phyloP scores from a whole-genome alignment of 192 early-diverging fungal species.

The Borealophlyctis nickersoniae region DNA sequence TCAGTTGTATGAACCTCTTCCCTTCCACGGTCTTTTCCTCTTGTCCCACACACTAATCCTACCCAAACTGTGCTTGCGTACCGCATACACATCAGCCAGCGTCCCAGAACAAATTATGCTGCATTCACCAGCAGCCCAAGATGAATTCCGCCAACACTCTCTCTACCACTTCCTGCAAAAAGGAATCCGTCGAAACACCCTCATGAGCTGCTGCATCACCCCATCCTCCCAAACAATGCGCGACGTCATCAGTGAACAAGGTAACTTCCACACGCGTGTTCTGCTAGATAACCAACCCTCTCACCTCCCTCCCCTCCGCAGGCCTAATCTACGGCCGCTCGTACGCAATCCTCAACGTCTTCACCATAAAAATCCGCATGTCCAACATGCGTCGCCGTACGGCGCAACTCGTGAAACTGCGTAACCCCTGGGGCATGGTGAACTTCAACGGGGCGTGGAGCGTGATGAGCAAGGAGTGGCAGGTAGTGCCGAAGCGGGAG shows the following conservation, averaged over 20 bases:
- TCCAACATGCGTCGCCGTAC: slow-evolving; percentile 22
- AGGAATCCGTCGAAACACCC: slow-evolving; percentile 14
- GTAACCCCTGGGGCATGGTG: slow-evolving; percentile 41
- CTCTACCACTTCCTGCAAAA: slow-evolving; percentile 27
- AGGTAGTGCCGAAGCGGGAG: slow-evolving; percentile 26
- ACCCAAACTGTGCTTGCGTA: slow-evolving; percentile 3
- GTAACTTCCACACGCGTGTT: too few species aligned
- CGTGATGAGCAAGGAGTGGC: slow-evolving; percentile 40
- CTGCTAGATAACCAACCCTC: background rate
- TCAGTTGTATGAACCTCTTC: slow-evolving; percentile 27
- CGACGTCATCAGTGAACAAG: too few species aligned
- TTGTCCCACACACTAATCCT: too few species aligned
- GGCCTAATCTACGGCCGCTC: slow-evolving; percentile 31
- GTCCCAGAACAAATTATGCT: slow-evolving; percentile 44
- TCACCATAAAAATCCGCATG: slow-evolving; percentile 24
- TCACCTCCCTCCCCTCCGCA: background rate
- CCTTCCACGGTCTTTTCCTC: too few species aligned
- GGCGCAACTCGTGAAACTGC: slow-evolving; percentile 33
- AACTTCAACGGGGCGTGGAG: slow-evolving; percentile 40
- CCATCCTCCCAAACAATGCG: too few species aligned
- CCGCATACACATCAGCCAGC: slow-evolving; percentile 14
- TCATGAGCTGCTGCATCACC: slow-evolving; percentile 46
- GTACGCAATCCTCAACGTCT: slow-evolving; percentile 38
- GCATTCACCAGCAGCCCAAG: background rate
- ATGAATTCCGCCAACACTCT: slow-evolving; percentile 20